A percentile compares a stretch with the other conserved stretches of the same genome.
These are phyloP conservation scores for Fraxinus greggii DNA, from an alignment of 305 asterid species.

Conservation along the genomic window DNA sequence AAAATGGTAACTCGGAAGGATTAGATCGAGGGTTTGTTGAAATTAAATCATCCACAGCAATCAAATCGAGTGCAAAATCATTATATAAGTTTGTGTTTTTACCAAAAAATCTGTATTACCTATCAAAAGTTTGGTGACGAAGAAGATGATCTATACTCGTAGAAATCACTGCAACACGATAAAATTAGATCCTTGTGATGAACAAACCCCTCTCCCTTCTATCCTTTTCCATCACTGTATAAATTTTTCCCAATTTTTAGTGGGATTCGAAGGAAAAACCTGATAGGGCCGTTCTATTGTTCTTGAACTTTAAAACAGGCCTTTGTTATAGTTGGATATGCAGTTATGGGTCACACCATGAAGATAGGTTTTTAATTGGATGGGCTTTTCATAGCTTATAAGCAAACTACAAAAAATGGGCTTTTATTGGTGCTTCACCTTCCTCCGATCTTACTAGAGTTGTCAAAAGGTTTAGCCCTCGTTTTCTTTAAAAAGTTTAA, in stretches of 20 bases:
- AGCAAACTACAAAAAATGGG: background rate
- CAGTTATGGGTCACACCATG: background rate
- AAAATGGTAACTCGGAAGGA: background rate
- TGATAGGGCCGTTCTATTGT: background rate
- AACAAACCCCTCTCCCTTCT: background rate
- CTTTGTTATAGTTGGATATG: background rate
- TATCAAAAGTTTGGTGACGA: background rate
- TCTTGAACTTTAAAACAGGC: background rate
- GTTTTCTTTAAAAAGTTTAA: too few relatives aligned
- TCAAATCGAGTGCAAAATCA: background rate
- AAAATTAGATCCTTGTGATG: background rate
- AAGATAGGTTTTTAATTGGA: background rate
- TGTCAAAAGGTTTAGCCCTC: too few relatives aligned
- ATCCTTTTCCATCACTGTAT: background rate
- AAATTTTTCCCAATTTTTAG: background rate
- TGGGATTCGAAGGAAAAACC: background rate
- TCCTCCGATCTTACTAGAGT: background rate
- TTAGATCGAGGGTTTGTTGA: background rate
- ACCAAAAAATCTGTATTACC: background rate
- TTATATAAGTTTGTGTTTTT: background rate
- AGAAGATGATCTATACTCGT: background rate
- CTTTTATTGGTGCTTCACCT: background rate
- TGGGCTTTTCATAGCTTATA: background rate
- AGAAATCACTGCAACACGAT: constrained; percentile 5
- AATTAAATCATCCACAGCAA: background rate